A percentile compares a stretch with the other conserved stretches of the same genome.
These are phyloP conservation scores for Neofusicoccum laricinum DNA, from an alignment of 2,329 filamentous ascomycete species.

Conservation along the genomic window DNA sequence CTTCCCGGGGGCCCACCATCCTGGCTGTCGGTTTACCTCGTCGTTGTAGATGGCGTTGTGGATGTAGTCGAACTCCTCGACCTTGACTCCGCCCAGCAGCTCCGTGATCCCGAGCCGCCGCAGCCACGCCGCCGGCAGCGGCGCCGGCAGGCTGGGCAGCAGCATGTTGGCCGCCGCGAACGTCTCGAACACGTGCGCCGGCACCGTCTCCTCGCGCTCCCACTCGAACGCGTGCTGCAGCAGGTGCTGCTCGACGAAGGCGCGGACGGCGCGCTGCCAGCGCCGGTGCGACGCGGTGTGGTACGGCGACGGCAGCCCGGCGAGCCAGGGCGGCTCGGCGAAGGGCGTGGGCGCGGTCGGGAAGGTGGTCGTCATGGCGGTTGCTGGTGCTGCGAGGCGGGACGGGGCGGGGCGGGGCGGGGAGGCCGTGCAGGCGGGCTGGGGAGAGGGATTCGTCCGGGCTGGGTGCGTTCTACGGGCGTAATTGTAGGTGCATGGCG, in stretches of 20 bases:
- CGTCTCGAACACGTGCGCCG: constrained; percentile 60
- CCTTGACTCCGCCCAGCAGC: constrained; percentile 62
- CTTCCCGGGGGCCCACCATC: too few relatives aligned
- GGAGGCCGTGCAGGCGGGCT: neutral
- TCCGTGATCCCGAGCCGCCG: constrained; percentile 64
- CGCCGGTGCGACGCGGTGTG: constrained; percentile 63
- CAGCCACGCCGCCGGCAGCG: constrained; percentile 66
- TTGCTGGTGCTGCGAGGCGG: neutral
- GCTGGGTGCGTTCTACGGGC: neutral
- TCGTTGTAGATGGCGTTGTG: constrained; percentile 69
- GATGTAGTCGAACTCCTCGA: constrained; percentile 72
- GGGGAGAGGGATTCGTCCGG: neutral
- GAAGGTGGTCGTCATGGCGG: constrained; percentile 6
- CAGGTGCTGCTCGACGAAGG: constrained; percentile 64
- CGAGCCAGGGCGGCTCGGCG: constrained; percentile 69
- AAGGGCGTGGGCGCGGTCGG: constrained; percentile 53
- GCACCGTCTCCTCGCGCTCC: constrained; percentile 64
- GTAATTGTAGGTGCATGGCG: neutral
- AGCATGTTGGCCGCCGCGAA: constrained; percentile 68
- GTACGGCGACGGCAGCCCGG: constrained; percentile 68
- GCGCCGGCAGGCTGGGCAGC: constrained; percentile 66
- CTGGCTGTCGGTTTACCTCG: too few relatives aligned
- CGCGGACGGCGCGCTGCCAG: constrained; percentile 67
- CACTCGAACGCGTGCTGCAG: constrained; percentile 64
- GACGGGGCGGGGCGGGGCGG: neutral